Conservation (phyloP, 2,329 filamentous ascomycete genomes). For the Fusarium xyrophilum region DNA sequence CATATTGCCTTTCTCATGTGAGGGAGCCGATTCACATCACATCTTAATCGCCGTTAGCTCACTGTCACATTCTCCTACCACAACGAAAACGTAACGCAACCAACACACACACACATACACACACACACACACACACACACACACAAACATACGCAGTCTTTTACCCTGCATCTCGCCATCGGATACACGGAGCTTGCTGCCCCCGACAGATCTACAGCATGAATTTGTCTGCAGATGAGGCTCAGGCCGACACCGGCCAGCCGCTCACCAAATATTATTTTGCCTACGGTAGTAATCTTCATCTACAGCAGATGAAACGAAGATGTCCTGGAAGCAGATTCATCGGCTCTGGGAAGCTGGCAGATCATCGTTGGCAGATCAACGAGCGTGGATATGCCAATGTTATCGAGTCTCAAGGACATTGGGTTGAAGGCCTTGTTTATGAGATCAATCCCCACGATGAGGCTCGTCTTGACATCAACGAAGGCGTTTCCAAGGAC, state of each 20-base stretch:
- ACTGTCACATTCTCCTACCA: conserved; percentile 22
- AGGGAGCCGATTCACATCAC: conserved; percentile 35
- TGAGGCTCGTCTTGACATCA: conserved; percentile 50
- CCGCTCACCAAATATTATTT: conserved; percentile 51
- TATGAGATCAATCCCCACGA: conserved; percentile 49
- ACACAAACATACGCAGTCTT: neutral
- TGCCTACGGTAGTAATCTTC: conserved; percentile 56
- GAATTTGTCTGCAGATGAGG: conserved; percentile 30
- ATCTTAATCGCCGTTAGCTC: conserved; percentile 35
- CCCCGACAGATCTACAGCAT: conserved; percentile 37
- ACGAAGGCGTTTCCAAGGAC: conserved; percentile 51
- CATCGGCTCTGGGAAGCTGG: conserved; percentile 50
- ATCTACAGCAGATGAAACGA: conserved; percentile 53
- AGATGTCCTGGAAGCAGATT: conserved; percentile 52
- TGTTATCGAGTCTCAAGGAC: conserved; percentile 45
- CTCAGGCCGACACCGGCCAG: conserved; percentile 27
- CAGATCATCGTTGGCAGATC: conserved; percentile 54
- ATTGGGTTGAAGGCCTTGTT: conserved; percentile 52
- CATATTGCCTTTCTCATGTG: conserved; percentile 23
- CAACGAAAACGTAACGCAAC: conserved; percentile 17
- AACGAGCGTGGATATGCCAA: conserved; percentile 57
- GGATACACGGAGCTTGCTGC: conserved; percentile 37
- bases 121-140: neutral
- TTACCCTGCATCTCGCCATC: conserved; percentile 13
- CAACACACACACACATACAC: no score